Conservation (phyloP, 2,329 filamentous ascomycete species). For the Laburnicola sp. region DNA sequence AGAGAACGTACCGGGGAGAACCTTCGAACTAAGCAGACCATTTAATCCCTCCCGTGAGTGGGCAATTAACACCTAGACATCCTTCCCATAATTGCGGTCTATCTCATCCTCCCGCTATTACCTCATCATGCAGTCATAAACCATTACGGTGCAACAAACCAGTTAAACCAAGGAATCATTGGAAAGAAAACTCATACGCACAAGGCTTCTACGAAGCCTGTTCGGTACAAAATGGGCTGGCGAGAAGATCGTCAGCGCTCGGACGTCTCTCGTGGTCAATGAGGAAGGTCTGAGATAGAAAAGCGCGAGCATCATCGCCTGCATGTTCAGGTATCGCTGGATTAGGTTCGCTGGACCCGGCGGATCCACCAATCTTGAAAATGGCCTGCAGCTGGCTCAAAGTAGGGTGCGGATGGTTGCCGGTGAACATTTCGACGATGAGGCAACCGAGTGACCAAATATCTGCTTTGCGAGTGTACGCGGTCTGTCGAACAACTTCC, state of each 20-base stretch:
- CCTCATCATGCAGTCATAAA: slow-evolving; percentile 13
- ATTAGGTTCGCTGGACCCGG: slow-evolving; percentile 77
- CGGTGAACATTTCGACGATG: slow-evolving; percentile 99
- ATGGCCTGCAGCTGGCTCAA: slow-evolving; percentile 97
- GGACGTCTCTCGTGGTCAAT: slow-evolving; percentile 91
- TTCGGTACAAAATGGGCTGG: slow-evolving; percentile 78
- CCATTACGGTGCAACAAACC: slow-evolving; percentile 9
- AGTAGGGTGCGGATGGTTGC: slow-evolving; percentile 92
- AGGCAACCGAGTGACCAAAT: slow-evolving; percentile 98
- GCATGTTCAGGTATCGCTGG: slow-evolving; percentile 87
- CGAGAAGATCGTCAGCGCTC: slow-evolving; percentile 85
- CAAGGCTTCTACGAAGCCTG: slow-evolving; percentile 48
- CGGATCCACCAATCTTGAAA: slow-evolving; percentile 89
- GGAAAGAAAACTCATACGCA: background rate
- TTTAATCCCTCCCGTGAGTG: too few relatives aligned
- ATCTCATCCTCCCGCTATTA: background rate
- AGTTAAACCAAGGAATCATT: slow-evolving; percentile 3
- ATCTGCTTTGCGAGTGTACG: slow-evolving; percentile 96
- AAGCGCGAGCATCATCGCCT: slow-evolving; percentile 79
- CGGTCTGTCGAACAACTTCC: slow-evolving; percentile 96
- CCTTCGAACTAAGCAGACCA: background rate
- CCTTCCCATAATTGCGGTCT: background rate
- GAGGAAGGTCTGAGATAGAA: slow-evolving; percentile 89
- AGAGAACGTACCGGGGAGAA: background rate
- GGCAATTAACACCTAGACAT: background rate